These are phyloP conservation scores for Suhomyces atakaporum DNA, from an alignment of 1,139 yeast genomes.

Conservation along the genomic window DNA sequence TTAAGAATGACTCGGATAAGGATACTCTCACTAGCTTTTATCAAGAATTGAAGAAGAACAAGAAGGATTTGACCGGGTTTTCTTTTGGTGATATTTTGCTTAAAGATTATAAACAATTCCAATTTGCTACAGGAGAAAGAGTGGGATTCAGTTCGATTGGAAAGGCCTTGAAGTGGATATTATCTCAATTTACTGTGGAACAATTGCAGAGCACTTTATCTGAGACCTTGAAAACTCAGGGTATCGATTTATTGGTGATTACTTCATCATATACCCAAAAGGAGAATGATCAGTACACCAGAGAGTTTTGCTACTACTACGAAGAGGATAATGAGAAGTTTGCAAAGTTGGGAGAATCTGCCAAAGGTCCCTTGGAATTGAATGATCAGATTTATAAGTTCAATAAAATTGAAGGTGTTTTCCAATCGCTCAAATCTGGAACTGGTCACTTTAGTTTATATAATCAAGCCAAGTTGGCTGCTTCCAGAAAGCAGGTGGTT, in stretches of 20 bases:
- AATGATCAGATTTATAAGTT: slow-evolving; percentile 16
- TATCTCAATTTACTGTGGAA: slow-evolving; percentile 29
- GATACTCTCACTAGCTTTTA: slow-evolving; percentile 27
- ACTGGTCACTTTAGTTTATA: slow-evolving; percentile 30
- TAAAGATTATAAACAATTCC: slow-evolving; percentile 83
- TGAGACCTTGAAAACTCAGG: slow-evolving; percentile 35
- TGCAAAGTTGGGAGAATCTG: slow-evolving; percentile 27
- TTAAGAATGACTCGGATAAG: neutral
- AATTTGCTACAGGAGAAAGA: slow-evolving; percentile 36
- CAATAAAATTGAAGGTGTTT: slow-evolving; percentile 8
- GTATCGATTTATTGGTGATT: slow-evolving; percentile 56
- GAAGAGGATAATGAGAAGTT: slow-evolving; percentile 20
- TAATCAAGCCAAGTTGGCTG: slow-evolving; percentile 56
- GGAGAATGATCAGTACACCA: slow-evolving; percentile 43
- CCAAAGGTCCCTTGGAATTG: slow-evolving; percentile 20
- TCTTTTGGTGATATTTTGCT: slow-evolving; percentile 60
- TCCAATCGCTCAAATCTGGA: slow-evolving; percentile 4
- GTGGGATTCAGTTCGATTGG: slow-evolving; percentile 82
- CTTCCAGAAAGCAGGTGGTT: slow-evolving; percentile 87
- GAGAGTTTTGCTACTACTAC: slow-evolving; percentile 57
- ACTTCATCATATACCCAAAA: slow-evolving; percentile 61
- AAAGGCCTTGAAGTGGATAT: slow-evolving; percentile 62
- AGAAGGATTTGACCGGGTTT: slow-evolving; percentile 64
- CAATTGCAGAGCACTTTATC: slow-evolving; percentile 43
- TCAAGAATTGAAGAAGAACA: slow-evolving; percentile 50